These are phyloP conservation scores for Coniella vitis DNA, from an alignment of 2,329 filamentous ascomycete species.

Conservation along the genomic window DNA sequence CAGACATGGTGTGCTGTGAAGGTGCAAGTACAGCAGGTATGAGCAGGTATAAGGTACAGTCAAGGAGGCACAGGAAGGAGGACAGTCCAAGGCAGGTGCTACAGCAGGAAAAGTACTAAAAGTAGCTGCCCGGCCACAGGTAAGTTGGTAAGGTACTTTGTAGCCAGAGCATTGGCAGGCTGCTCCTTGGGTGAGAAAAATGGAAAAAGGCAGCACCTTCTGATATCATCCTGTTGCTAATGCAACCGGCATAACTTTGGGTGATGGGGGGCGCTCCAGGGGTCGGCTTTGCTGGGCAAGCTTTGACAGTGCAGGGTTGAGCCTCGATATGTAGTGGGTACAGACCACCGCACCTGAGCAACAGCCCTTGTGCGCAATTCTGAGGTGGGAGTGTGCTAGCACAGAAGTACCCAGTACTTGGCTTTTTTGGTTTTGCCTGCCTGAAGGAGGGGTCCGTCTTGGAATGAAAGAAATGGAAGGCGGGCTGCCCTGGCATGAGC, in stretches of 20 bases:
- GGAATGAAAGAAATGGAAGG: too few relatives aligned
- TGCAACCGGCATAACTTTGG: slow-evolving; percentile 2
- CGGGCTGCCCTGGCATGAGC: too few relatives aligned
- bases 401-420: too few relatives aligned
- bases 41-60: background rate
- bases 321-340: background rate
- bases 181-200: background rate
- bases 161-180: too few relatives aligned
- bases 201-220: background rate
- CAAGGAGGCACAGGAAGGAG: too few relatives aligned
- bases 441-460: too few relatives aligned
- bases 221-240: background rate
- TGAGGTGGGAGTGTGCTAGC: too few relatives aligned
- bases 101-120: too few relatives aligned
- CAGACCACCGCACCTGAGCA: too few relatives aligned
- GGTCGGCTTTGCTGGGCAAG: background rate
- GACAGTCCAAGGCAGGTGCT: too few relatives aligned
- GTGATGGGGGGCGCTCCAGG: background rate
- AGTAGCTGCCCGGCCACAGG: background rate
- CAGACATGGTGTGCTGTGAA: background rate
- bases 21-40: background rate
- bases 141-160: background rate
- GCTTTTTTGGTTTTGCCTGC: too few relatives aligned
- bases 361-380: too few relatives aligned
- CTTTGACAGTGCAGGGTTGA: background rate